Evolutionary conservation across 225 moss, liverwort and hornwort species (phyloP).

Genomic region (Sphagnum contortum): DNA sequence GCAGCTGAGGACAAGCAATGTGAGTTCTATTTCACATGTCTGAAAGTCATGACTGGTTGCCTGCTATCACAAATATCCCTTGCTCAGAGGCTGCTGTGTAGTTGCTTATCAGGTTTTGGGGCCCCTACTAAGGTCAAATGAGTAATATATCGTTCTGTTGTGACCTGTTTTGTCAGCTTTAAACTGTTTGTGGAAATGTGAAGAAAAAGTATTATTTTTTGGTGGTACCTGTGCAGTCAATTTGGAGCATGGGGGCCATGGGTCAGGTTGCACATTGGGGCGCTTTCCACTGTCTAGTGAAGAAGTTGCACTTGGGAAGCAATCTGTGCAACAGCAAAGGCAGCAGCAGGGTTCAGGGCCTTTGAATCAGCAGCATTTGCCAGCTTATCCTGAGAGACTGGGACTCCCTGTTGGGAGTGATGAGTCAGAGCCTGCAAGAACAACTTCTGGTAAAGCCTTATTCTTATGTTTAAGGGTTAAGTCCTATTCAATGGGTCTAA

Average conservation of each 20-base stretch:
- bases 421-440: neutral
- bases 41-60: too few relatives aligned
- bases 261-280: conserved; percentile 42
- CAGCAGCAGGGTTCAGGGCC: conserved; percentile 9
- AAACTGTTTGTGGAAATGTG: too few relatives aligned
- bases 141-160: too few relatives aligned
- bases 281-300: conserved; percentile 33
- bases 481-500: too few relatives aligned
- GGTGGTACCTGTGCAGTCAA: neutral
- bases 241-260: conserved; percentile 26
- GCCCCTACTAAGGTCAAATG: too few relatives aligned
- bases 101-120: too few relatives aligned
- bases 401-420: neutral
- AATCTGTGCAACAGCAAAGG: conserved; percentile 12
- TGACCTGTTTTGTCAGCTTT: too few relatives aligned
- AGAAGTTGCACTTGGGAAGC: conserved; percentile 19
- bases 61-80: too few relatives aligned
- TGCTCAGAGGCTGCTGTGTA: too few relatives aligned
- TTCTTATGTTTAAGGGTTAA: too few relatives aligned
- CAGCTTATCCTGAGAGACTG: conserved; percentile 5
- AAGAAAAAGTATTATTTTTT: too few relatives aligned
- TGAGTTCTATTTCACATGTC: conserved; percentile 1
- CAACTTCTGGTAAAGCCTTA: neutral
- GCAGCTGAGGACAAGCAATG: conserved; percentile 9
- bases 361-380: neutral